Conservation (phyloP, 2,329 filamentous ascomycete genomes). For the Bipolaris gigantea region DNA sequence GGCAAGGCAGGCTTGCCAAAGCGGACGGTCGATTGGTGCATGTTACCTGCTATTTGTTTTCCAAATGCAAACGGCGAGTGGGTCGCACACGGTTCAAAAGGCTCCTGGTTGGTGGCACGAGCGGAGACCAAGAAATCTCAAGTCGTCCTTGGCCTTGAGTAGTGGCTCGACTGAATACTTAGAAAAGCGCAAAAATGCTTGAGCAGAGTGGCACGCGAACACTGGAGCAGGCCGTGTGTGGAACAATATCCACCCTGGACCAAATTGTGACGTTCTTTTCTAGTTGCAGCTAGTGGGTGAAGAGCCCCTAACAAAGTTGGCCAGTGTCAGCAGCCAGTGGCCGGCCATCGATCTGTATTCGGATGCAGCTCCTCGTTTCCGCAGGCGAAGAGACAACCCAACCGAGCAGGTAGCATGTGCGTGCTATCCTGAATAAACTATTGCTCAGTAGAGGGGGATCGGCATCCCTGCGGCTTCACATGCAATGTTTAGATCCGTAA, state of each 20-base stretch:
- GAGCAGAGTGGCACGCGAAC: conserved; percentile 11
- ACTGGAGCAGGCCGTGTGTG: conserved; percentile 11
- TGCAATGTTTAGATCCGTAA: conserved; percentile 12
- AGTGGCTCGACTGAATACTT: conserved; percentile 10
- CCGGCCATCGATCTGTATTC: conserved; percentile 20
- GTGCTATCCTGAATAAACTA: conserved; percentile 16
- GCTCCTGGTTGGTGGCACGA: conserved; percentile 16
- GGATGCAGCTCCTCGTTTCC: conserved; percentile 18
- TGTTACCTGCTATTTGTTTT: conserved; percentile 16
- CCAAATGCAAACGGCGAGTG: not conserved
- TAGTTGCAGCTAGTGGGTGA: conserved; percentile 11
- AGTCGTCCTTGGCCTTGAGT: conserved; percentile 9
- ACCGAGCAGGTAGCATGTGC: conserved; percentile 22
- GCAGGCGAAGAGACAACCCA: conserved; percentile 11
- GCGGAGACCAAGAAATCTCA: conserved; percentile 7
- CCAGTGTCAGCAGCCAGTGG: conserved; percentile 20
- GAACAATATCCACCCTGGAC: conserved; percentile 11
- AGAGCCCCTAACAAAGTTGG: conserved; percentile 7
- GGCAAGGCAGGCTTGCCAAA: conserved; percentile 16
- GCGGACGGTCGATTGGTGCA: conserved; percentile 21
- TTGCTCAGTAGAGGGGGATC: conserved; percentile 14
- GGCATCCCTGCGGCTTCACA: conserved; percentile 22
- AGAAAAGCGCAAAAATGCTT: conserved; percentile 7
- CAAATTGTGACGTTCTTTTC: conserved; percentile 3
- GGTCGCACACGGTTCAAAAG: conserved; percentile 4